Evolutionary conservation across 179 eudicot genomes (phyloP).

Genomic region (Sideroxylon spinosum): DNA sequence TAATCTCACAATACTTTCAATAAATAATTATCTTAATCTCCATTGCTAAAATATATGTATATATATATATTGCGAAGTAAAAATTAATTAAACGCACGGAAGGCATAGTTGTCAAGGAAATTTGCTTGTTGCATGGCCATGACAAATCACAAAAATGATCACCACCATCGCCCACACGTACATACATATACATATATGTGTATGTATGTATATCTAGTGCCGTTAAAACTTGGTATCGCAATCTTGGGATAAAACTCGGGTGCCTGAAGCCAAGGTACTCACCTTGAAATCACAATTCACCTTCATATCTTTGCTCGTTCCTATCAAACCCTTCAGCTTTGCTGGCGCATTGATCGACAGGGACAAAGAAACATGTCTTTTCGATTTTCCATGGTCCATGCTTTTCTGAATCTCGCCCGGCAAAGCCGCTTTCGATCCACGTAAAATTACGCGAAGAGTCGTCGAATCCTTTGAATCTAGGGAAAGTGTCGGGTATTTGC

Average conservation of each 20-base stretch:
- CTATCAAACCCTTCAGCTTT: constrained; percentile 40
- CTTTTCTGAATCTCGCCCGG: constrained; percentile 28
- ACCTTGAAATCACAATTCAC: constrained; percentile 48
- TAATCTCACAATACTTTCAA: no score
- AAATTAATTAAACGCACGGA: background rate
- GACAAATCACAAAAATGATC: background rate
- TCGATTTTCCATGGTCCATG: constrained; percentile 2
- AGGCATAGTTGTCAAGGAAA: background rate
- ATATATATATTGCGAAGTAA: no score
- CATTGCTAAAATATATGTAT: no score
- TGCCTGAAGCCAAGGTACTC: constrained; percentile 16
- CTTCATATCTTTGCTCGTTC: constrained; percentile 11
- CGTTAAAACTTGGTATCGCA: constrained; percentile 27
- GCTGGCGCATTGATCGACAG: constrained; percentile 29
- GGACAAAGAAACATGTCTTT: constrained; percentile 21
- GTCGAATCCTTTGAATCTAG: constrained; percentile 29
- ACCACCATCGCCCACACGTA: background rate
- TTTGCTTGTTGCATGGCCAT: background rate
- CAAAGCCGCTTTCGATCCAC: constrained; percentile 18
- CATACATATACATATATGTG: background rate
- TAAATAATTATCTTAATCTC: no score
- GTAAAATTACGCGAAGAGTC: constrained; percentile 20
- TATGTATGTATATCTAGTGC: no score
- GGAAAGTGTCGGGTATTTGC: constrained; percentile 24
- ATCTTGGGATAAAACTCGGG: constrained; percentile 34